These are phyloP conservation scores for Trichophyton simii DNA, from an alignment of 2,329 filamentous ascomycete genomes.

Conservation along the genomic window DNA sequence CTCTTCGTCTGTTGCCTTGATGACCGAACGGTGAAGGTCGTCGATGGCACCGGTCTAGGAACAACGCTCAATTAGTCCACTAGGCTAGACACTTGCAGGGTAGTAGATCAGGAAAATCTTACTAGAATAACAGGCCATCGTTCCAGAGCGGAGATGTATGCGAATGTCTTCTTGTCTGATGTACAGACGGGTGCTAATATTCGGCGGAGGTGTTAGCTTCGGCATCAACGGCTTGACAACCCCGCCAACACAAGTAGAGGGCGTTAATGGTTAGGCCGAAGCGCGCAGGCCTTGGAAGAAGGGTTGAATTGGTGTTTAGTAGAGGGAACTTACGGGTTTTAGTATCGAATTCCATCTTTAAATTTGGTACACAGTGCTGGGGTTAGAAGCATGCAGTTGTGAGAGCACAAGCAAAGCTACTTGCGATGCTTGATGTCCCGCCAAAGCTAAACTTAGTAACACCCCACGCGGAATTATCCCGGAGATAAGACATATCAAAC, in stretches of 20 bases:
- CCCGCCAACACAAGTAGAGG: neutral
- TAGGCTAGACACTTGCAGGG: too few species aligned
- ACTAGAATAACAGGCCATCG: conserved; percentile 93
- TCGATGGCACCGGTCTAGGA: conserved; percentile 81
- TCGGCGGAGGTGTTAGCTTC: neutral
- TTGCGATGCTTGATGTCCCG: too few species aligned
- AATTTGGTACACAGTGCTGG: neutral
- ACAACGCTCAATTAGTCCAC: neutral
- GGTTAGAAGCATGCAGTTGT: neutral
- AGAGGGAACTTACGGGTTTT: conserved; percentile 50
- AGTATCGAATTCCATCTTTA: conserved; percentile 58
- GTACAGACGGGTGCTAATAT: conserved; percentile 60
- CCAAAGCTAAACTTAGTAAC: too few species aligned
- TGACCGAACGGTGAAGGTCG: conserved; percentile 61
- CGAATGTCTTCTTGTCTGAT: conserved; percentile 74
- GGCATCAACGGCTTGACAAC: conserved; percentile 4
- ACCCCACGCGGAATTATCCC: too few species aligned
- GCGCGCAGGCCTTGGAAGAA: neutral
- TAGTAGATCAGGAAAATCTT: conserved; percentile 18
- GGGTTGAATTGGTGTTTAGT: too few species aligned
- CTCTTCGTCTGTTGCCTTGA: conserved; percentile 38
- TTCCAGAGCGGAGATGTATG: conserved; percentile 67
- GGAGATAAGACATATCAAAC: too few species aligned
- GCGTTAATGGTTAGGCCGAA: neutral
- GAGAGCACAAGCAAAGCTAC: too few species aligned